Evolutionary conservation across 306 rosid species (phyloP).

Genomic region (Trifolium repens): DNA sequence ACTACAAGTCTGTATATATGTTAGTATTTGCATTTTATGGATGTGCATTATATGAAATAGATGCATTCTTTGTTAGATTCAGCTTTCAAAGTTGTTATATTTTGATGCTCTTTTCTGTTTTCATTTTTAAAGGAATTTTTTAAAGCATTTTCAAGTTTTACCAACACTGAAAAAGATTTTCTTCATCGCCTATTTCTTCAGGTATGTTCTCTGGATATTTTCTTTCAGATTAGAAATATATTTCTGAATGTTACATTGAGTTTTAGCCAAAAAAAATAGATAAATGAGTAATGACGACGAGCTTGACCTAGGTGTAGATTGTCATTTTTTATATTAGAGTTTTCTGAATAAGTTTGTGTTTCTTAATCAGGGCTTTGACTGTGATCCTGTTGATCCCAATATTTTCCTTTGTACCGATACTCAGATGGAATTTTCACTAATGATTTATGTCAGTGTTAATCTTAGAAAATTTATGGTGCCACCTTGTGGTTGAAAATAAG

Average conservation of each 20-base stretch:
- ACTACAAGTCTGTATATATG: no score
- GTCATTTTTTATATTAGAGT: no score
- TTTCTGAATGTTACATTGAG: slow-evolving; percentile 26
- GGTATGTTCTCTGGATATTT: slow-evolving; percentile 52
- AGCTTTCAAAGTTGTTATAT: slow-evolving; percentile 32
- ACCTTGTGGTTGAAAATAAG: no score
- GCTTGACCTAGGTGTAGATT: neutral
- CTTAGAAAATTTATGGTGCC: no score
- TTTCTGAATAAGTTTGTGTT: no score
- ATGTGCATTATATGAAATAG: no score
- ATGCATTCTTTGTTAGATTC: neutral
- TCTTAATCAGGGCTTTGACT: no score
- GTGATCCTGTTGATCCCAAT: no score
- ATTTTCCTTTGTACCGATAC: no score
- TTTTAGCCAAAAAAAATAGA: slow-evolving; percentile 7
- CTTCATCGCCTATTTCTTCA: slow-evolving; percentile 74
- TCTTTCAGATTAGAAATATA: slow-evolving; percentile 22
- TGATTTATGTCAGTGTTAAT: no score
- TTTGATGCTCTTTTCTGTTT: slow-evolving; percentile 33
- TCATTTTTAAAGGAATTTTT: slow-evolving; percentile 53
- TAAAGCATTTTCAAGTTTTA: slow-evolving; percentile 64
- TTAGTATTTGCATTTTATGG: no score
- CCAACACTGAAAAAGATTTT: slow-evolving; percentile 56
- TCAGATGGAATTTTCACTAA: no score
- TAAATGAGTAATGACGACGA: neutral